Percentiles rank a stretch among this genome's conserved stretches.
These are phyloP conservation scores for Aspergillus pseudotamarii DNA, from an alignment of 2,329 filamentous ascomycete genomes.

Conservation along the genomic window DNA sequence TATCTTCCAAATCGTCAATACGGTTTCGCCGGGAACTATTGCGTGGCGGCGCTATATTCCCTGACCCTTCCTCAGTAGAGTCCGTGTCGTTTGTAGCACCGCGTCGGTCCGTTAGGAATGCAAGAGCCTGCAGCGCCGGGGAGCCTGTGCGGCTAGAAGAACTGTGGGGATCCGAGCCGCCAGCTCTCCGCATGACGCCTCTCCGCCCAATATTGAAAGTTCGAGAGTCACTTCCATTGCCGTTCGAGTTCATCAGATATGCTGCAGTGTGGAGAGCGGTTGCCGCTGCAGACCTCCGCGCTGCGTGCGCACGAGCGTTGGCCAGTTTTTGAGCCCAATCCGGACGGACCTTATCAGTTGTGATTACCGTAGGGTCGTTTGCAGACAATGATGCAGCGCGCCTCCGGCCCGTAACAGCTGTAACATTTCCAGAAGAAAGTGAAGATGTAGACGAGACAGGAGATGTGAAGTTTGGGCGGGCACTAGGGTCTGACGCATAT, in stretches of 20 bases:
- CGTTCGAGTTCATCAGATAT: slow-evolving; percentile 74
- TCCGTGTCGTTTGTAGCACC: slow-evolving; percentile 36
- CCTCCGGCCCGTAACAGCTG: slow-evolving; percentile 49
- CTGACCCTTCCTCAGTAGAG: slow-evolving; percentile 37
- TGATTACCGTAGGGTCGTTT: slow-evolving; percentile 81
- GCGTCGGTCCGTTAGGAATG: slow-evolving; percentile 51
- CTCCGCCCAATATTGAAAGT: slow-evolving; percentile 62
- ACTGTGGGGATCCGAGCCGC: slow-evolving; percentile 36
- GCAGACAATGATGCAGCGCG: slow-evolving; percentile 75
- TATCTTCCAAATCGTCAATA: slow-evolving; percentile 88
- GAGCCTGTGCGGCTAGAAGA: slow-evolving; percentile 38
- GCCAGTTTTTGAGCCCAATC: slow-evolving; percentile 93
- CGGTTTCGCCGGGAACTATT: slow-evolving; percentile 62
- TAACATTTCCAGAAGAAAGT: slow-evolving; percentile 60
- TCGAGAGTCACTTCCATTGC: slow-evolving; percentile 46
- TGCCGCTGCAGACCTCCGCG: slow-evolving; percentile 84
- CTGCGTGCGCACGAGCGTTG: slow-evolving; percentile 79
- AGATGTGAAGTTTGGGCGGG: slow-evolving; percentile 58
- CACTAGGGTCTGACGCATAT: slow-evolving; percentile 60
- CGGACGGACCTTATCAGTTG: slow-evolving; percentile 87
- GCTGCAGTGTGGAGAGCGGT: slow-evolving; percentile 94
- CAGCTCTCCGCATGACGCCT: slow-evolving; percentile 48
- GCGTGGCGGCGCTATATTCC: slow-evolving; percentile 44
- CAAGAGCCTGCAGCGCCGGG: slow-evolving; percentile 48
- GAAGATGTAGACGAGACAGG: slow-evolving; percentile 89